Conservation (phyloP, 2,329 filamentous ascomycete species). For the Cordyceps militaris region DNA sequence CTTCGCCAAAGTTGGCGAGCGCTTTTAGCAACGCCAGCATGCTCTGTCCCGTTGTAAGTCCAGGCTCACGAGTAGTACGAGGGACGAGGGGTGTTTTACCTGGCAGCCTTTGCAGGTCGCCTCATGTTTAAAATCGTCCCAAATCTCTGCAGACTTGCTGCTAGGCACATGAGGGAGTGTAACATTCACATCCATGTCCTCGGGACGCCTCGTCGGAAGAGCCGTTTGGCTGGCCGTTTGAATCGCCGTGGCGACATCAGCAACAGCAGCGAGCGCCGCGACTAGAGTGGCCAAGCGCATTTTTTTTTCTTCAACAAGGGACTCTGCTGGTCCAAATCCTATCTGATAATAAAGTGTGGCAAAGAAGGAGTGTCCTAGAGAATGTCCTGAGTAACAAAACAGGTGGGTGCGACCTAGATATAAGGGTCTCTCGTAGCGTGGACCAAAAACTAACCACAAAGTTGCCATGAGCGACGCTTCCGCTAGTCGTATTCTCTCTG, state of each 20-base stretch:
- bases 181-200: neutral
- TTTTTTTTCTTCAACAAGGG: neutral
- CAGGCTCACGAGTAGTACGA: neutral
- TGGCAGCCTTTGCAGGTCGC: slow-evolving; percentile 22
- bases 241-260: neutral
- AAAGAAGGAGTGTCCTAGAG: too few species aligned
- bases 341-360: too few species aligned
- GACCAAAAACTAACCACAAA: neutral
- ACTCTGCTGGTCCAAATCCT: too few species aligned
- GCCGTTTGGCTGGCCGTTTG: neutral
- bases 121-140: slow-evolving; percentile 20
- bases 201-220: neutral
- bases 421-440: neutral
- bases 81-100: slow-evolving; percentile 14
- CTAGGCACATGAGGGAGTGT: too few species aligned
- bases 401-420: neutral
- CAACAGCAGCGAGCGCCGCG: neutral
- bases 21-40: slow-evolving; percentile 33
- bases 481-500: neutral
- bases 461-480: neutral
- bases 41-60: slow-evolving; percentile 10
- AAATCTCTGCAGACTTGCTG: too few species aligned
- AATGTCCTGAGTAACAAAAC: too few species aligned
- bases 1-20: slow-evolving; percentile 35
- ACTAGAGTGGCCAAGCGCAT: neutral